A percentile compares a stretch with the other conserved stretches of the same genome.
phyloP scores from a whole-genome alignment of 2,329 filamentous ascomycete genomes.

The Lachnellula subtilissima region DNA sequence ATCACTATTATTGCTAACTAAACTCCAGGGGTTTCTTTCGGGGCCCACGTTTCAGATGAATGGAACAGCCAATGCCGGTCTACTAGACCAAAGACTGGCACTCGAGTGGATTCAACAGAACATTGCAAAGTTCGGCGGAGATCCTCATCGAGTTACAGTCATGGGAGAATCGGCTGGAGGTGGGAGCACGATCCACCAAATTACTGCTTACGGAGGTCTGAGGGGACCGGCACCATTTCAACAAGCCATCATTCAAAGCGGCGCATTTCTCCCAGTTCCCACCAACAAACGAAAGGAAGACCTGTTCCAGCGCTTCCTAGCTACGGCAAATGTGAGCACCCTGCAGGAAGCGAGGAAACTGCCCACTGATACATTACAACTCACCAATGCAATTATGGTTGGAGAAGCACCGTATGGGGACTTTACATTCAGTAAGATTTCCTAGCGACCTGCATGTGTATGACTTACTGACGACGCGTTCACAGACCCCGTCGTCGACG shows the following conservation, averaged over 20 bases:
- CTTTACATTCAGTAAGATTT: constrained; percentile 33
- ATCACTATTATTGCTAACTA: background rate
- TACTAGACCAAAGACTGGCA: constrained; percentile 50
- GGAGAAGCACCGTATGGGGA: constrained; percentile 34
- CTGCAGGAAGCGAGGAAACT: constrained; percentile 30
- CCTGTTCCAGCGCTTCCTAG: constrained; percentile 26
- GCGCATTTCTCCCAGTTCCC: constrained; percentile 17
- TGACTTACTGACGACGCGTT: background rate
- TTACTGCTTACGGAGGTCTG: constrained; percentile 44
- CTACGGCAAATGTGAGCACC: constrained; percentile 30
- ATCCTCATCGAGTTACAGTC: constrained; percentile 44
- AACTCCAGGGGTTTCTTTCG: constrained; percentile 29
- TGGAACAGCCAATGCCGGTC: constrained; percentile 44
- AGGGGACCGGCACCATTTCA: constrained; percentile 36
- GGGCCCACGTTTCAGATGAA: constrained; percentile 37
- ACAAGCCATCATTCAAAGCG: constrained; percentile 32
- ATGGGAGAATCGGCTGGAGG: constrained; percentile 47
- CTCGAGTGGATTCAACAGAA: constrained; percentile 52
- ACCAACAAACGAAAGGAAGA: constrained; percentile 10
- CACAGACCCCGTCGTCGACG: constrained; percentile 35
- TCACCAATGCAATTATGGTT: constrained; percentile 29
- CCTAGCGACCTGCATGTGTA: background rate
- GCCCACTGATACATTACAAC: constrained; percentile 9
- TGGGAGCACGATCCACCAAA: constrained; percentile 49
- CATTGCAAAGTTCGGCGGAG: constrained; percentile 50